Evolutionary conservation across 139 green algal genomes (phyloP).

Genomic region (Diplosphaera chodatii): DNA sequence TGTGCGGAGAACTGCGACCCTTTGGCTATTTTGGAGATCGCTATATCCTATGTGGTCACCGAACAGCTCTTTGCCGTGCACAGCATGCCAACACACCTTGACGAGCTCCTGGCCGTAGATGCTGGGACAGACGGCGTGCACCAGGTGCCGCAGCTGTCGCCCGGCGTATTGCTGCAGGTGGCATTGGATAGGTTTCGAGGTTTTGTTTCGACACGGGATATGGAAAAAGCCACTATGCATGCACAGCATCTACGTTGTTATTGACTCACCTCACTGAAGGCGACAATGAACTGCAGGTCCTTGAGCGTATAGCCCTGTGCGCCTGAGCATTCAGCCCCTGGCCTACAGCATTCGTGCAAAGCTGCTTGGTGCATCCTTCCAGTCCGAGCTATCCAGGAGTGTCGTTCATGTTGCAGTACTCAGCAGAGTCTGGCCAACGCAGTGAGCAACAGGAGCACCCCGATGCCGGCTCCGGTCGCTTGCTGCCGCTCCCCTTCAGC

Average conservation of each 20-base stretch:
- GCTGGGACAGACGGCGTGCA: constrained; percentile 74
- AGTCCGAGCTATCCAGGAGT: no score
- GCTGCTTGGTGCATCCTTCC: background rate
- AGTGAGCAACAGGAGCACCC: background rate
- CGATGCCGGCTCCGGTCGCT: background rate
- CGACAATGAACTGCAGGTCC: constrained; percentile 84
- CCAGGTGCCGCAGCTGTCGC: constrained; percentile 68
- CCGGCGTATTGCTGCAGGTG: constrained; percentile 42
- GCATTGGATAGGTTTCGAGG: no score
- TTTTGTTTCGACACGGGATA: no score
- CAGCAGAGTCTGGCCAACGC: no score
- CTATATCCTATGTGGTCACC: no score
- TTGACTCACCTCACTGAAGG: constrained; percentile 50
- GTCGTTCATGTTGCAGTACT: no score
- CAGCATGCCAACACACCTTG: constrained; percentile 61
- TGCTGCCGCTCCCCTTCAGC: background rate
- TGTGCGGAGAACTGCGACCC: no score
- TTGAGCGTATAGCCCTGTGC: constrained; percentile 42
- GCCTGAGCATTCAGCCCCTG: background rate
- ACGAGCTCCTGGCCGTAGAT: constrained; percentile 88
- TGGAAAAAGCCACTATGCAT: no score
- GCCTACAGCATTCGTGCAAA: background rate
- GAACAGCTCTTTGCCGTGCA: no score
- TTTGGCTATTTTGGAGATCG: no score
- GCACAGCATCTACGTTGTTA: no score